Conservation (phyloP, 75 land plant genomes). For the Pinus albicaulis region DNA sequence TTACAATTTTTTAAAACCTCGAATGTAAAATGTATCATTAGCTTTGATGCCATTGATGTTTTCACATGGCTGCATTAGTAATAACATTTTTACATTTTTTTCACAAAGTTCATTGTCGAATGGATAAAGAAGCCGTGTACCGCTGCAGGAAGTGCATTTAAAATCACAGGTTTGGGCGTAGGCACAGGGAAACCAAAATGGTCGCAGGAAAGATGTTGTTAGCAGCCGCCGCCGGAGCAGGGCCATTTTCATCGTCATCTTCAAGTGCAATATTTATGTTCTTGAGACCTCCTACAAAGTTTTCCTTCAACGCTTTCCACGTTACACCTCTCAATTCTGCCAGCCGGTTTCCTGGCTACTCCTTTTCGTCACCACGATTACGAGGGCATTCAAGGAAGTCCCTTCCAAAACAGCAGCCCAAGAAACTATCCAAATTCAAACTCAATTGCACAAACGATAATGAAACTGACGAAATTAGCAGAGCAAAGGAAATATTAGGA, state of each 20-base stretch:
- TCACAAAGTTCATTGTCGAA: too few relatives aligned
- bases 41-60: too few relatives aligned
- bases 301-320: not conserved
- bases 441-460: not conserved
- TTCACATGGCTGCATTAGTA: too few relatives aligned
- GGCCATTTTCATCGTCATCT: not conserved
- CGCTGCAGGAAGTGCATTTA: too few relatives aligned
- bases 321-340: not conserved
- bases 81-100: too few relatives aligned
- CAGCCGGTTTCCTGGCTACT: not conserved
- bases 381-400: not conserved
- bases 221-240: too few relatives aligned
- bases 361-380: not conserved
- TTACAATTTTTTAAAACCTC: too few relatives aligned
- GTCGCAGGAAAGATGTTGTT: too few relatives aligned
- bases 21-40: too few relatives aligned
- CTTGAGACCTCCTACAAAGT: not conserved
- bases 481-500: conserved; percentile 10
- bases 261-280: not conserved
- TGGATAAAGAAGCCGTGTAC: too few relatives aligned
- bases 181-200: too few relatives aligned
- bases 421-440: not conserved
- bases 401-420: not conserved
- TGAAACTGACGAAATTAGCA: not conserved
- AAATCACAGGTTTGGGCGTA: too few relatives aligned